Base-by-base conservation (phyloP, 2,329 filamentous ascomycete species). In the Neonectria magnoliae region DNA sequence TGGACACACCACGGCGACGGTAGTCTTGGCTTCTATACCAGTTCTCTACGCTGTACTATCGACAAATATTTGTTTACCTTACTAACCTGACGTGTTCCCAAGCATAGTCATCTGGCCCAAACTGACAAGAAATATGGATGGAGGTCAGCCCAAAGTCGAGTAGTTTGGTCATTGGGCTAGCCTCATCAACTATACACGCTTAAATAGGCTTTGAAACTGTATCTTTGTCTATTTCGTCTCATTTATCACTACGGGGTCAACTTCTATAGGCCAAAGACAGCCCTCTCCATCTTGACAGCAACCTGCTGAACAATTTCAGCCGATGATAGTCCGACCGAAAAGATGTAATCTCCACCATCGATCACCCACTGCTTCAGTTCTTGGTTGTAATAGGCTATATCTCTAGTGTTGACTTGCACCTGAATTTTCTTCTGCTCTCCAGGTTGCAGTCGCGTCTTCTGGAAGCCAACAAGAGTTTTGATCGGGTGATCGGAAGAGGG, bases 391-490 rank as follows among this genome's bases (percentile, higher is more conserved):
- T 72, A 73, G 0, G 76, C 74, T 7, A 78, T 33, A 7, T 78
- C 76, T n/a, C 70, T 65, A 1, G 64, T 57, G 1, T 48, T 22
- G 0, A 75, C 69, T 0, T 27, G 13, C 4, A 79, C 38, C 0
- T 62, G 41, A 0, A 74, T 68, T 0, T 33, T 59, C 18, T 56
- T 59, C 5, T 54, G 65, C 45, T 76, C 73, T 0, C 71, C 68
- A 0, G 76, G 31, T 10, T 68, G 50, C 1, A 78, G 36, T 4
- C 51, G 63, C 0, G 76, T 62, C 68, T 79, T 79, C 7, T 70
- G 51, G 29, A 79, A 79, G 1, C 70, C 76, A 6, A 75, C 72
- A 0, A 79, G 74, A 8, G 65, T 41, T 57, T 79, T 79, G 18
- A 74, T 42, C 0, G 76, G 76, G 27, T 76, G 72, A 1, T 71